Evolutionary conservation across 495 filamentous ascomycete genomes (phyloP).

Genomic region (Penicillium subrubescens): DNA sequence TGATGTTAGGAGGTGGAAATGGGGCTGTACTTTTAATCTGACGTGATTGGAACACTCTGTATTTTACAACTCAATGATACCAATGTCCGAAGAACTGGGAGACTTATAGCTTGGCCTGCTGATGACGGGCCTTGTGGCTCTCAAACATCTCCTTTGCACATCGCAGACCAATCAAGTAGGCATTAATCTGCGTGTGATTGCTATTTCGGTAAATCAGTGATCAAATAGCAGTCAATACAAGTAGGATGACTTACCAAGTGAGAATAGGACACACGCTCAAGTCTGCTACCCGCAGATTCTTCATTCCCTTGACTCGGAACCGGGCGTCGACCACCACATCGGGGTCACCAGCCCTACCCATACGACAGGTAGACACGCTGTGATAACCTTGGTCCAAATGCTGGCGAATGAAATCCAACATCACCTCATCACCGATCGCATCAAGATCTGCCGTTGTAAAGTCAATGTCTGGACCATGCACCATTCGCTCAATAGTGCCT

Average conservation of each 20-base stretch:
- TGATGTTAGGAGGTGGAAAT: constrained; percentile 7
- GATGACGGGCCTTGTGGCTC: neutral
- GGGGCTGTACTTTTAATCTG: neutral
- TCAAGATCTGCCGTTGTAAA: neutral
- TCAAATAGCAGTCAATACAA: neutral
- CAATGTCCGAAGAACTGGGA: neutral
- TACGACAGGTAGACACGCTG: neutral
- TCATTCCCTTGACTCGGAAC: neutral
- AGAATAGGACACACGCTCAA: neutral
- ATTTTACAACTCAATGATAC: neutral
- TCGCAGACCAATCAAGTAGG: neutral
- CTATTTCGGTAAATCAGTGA: neutral
- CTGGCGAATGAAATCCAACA: neutral
- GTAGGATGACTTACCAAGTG: neutral
- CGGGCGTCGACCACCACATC: neutral
- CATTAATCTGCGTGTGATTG: neutral
- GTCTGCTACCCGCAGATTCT: neutral
- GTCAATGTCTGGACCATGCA: neutral
- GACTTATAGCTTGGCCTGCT: neutral
- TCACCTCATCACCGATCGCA: neutral
- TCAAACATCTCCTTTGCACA: neutral
- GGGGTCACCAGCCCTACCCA: neutral
- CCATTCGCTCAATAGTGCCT: neutral
- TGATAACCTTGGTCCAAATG: neutral
- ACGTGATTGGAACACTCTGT: neutral